Conservation (phyloP, 75 land plant genomes). For the Cunninghamia lanceolata region DNA sequence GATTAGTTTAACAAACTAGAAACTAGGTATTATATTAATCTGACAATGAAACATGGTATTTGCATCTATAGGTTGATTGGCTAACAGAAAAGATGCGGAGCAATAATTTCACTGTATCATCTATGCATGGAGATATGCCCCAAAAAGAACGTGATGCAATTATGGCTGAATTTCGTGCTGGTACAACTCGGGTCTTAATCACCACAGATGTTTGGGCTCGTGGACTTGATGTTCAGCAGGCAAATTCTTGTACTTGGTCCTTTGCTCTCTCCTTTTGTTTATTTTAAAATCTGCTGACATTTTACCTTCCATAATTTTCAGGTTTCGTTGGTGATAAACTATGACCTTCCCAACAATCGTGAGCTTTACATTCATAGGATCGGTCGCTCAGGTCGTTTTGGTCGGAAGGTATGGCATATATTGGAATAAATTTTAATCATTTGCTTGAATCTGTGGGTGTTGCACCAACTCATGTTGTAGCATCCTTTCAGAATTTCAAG, state of each 20-base stretch:
- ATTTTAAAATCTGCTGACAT: background rate
- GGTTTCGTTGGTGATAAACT: conserved; percentile 72
- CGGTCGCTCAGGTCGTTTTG: conserved; percentile 73
- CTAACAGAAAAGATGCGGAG: conserved; percentile 80
- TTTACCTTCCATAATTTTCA: conserved; percentile 12
- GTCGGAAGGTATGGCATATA: conserved; percentile 48
- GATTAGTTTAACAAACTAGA: background rate
- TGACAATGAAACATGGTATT: background rate
- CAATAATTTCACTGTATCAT: conserved; percentile 78
- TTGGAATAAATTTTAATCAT: background rate
- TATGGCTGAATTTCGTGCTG: conserved; percentile 75
- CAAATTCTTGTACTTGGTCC: conserved; percentile 13
- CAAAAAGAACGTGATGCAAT: conserved; percentile 90
- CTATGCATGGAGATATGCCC: conserved; percentile 95
- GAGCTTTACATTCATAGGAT: conserved; percentile 71
- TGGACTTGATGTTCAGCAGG: conserved; percentile 89
- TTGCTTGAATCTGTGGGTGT: background rate
- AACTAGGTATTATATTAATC: background rate
- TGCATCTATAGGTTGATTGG: conserved; percentile 74
- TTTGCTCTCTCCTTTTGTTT: background rate
- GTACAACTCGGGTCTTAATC: conserved; percentile 75
- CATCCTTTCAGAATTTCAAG: background rate
- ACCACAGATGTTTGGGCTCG: conserved; percentile 95
- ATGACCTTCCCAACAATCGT: conserved; percentile 70
- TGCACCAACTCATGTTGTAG: background rate